Conservation (phyloP, 108 stramenopile genomes). For the Ochromonas danica region DNA sequence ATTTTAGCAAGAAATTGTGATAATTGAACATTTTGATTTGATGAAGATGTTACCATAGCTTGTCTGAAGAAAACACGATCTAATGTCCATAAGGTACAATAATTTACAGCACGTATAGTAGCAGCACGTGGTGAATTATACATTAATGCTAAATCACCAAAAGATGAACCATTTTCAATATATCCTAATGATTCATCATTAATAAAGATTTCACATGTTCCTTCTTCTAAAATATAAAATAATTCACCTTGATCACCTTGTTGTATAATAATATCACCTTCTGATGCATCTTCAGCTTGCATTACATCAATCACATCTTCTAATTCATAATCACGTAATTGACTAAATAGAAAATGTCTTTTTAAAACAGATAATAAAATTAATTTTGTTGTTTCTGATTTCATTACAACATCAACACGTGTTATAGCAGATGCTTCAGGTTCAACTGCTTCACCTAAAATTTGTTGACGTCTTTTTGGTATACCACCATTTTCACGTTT, state of each 20-base stretch:
- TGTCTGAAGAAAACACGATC: slow-evolving; percentile 34
- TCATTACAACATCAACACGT: slow-evolving; percentile 21
- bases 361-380: slow-evolving; percentile 42
- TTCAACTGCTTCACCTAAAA: slow-evolving; percentile 25
- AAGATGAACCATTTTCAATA: neutral
- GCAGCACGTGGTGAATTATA: slow-evolving; percentile 34
- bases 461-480: slow-evolving; percentile 32
- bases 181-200: neutral
- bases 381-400: slow-evolving; percentile 20
- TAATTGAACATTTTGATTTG: slow-evolving; percentile 36
- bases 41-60: slow-evolving; percentile 33
- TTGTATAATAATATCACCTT: slow-evolving; percentile 21
- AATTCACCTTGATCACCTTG: slow-evolving; percentile 23
- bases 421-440: neutral
- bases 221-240: slow-evolving; percentile 38
- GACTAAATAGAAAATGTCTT: slow-evolving; percentile 49
- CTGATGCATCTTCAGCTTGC: slow-evolving; percentile 2
- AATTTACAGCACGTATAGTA: neutral
- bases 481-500: neutral
- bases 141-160: slow-evolving; percentile 35
- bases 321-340: slow-evolving; percentile 46
- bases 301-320: slow-evolving; percentile 47
- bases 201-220: neutral
- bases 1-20: slow-evolving; percentile 1
- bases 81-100: slow-evolving; percentile 29